These are phyloP conservation scores for Tirmania nivea DNA, from an alignment of 495 filamentous ascomycete species.

Conservation along the genomic window DNA sequence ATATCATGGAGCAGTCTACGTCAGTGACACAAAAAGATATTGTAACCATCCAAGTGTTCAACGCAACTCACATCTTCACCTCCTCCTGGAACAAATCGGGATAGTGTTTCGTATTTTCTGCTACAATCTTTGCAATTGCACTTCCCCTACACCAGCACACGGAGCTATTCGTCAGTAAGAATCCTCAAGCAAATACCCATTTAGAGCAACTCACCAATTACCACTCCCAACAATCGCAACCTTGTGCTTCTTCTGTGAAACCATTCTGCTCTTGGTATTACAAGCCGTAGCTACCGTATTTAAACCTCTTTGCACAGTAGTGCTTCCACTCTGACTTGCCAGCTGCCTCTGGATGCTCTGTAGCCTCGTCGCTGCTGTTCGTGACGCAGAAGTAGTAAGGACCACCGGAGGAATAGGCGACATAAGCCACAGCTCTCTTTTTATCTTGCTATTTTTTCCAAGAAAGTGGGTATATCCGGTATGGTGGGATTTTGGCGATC, in stretches of 20 bases:
- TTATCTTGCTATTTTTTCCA: too few species aligned
- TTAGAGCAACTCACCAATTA: conserved; percentile 48
- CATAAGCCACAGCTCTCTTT: too few species aligned
- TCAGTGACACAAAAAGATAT: neutral
- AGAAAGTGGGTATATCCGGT: too few species aligned
- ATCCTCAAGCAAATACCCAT: conserved; percentile 1
- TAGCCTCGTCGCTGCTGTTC: too few species aligned
- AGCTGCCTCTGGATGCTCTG: too few species aligned
- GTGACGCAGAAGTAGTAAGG: too few species aligned
- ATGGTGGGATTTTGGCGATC: too few species aligned
- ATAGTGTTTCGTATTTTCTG: conserved; percentile 67
- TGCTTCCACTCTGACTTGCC: too few species aligned
- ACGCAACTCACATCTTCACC: conserved; percentile 88
- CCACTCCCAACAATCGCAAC: conserved; percentile 86
- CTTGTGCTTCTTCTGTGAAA: conserved; percentile 50
- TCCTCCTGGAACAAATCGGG: conserved; percentile 60
- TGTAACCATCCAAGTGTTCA: neutral
- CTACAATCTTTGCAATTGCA: conserved; percentile 88
- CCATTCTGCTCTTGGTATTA: neutral
- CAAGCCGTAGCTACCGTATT: too few species aligned
- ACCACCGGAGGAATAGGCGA: too few species aligned
- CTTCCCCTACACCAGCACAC: conserved; percentile 42
- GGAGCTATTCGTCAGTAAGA: neutral
- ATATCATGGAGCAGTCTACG: neutral
- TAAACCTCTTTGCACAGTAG: too few species aligned